phyloP scores from a whole-genome alignment of 495 filamentous ascomycete species.

The Annulohypoxylon bovei region DNA sequence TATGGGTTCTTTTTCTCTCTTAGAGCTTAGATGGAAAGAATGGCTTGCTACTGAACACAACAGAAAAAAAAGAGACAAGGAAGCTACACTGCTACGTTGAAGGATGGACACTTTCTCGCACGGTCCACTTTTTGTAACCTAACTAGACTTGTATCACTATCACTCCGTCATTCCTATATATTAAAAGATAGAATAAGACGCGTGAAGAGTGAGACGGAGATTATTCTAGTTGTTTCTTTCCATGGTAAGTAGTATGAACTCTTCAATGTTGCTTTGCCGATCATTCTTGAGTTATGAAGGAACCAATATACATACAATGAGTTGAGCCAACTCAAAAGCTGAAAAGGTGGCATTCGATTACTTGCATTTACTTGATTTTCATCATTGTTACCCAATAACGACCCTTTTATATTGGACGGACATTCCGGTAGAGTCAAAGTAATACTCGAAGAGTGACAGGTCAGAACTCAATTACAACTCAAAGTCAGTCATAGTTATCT shows the following conservation, averaged over 20 bases:
- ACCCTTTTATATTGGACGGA: constrained; percentile 21
- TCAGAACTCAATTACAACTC: constrained; percentile 21
- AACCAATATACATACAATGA: constrained; percentile 14
- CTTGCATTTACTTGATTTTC: constrained; percentile 27
- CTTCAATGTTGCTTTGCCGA: constrained; percentile 13
- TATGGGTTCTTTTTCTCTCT: neutral
- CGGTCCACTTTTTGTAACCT: constrained; percentile 26
- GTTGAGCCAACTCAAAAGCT: neutral
- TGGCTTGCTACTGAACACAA: constrained; percentile 4
- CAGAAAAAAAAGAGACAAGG: constrained; percentile 1
- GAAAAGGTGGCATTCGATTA: constrained; percentile 17
- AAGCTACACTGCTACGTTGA: neutral
- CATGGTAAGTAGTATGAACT: neutral
- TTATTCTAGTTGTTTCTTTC: constrained; percentile 19
- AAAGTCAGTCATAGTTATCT: constrained; percentile 6
- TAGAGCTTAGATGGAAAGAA: constrained; percentile 2
- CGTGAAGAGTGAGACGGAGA: constrained; percentile 20
- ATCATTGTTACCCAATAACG: neutral
- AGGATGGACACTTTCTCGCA: constrained; percentile 24
- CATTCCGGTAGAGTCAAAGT: constrained; percentile 4
- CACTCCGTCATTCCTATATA: constrained; percentile 11
- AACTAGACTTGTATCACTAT: constrained; percentile 14
- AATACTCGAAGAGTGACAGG: constrained; percentile 31
- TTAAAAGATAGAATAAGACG: neutral
- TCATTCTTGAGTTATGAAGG: constrained; percentile 5